Base-by-base conservation (phyloP, 257 asterid species). In the Solanum peruvianum region DNA sequence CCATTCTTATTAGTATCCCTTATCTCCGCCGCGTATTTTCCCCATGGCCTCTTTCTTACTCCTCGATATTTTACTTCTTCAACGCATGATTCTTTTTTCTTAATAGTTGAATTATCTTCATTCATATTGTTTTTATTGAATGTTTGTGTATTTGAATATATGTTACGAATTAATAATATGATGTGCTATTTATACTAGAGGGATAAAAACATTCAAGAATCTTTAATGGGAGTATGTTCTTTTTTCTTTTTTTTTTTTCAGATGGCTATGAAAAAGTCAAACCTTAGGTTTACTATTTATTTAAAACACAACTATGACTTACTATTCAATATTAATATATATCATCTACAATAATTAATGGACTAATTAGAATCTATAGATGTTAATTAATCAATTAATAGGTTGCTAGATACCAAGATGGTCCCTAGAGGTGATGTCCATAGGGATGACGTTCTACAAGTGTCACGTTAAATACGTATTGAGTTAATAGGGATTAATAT, bases 11-110 rank as follows among this genome's bases (percentile, higher is more conserved):
- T 91, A 3, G 89, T 80, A 60, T 95, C 97, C 21, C 98, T 93
- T 49, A 95, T 95, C 92, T 95, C 98, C 20, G 96, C 96, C 14
- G 94, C 98, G 64, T 84, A 95, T 23, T 92, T 92, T n/a, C 98
- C 98, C 97, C 95, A 95, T 7, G 98, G 98, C 86, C 98, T 89
- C 92, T 88, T 91, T 89, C 98, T 86, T 11, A 95, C 96, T 1
- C 97, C 97, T 37, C 98, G 84, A 91, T 86, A 94, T 64, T 83
- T 93, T 75, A 89, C 92, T 69, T 86, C 94, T 37, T 7, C 39
- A 52, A 25, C 89, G 12, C 44, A 60, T 4, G 21, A 90, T 15
- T 89, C 90, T 16, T 86, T 86, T 0, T 44, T 52, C 29, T 1
- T 58, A 37, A 20, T 58, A 23, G 52, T 84, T 6, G 64, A 27